Base-by-base conservation (phyloP, 495 filamentous ascomycete species). In the Aspergillus sclerotiicarbonarius region DNA sequence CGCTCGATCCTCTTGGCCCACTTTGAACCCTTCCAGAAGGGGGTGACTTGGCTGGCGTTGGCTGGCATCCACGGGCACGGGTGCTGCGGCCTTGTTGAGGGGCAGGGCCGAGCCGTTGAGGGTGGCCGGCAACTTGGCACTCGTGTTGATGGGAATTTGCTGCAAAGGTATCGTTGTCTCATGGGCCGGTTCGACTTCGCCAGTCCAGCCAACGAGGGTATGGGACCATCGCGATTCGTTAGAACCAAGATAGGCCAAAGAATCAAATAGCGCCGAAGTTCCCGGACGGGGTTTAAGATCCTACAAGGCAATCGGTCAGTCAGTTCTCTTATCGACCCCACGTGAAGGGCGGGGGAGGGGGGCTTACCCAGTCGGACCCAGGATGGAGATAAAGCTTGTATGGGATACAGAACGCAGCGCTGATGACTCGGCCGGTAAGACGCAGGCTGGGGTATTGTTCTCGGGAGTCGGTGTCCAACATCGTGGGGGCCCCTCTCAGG, bases 171-270 rank as follows among this genome's bases (percentile, higher is more conserved):
- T 15, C 56, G 67, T 69, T 16, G 54, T 53, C 25, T 83, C 76
- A 13, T 72, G 43, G 9, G 78, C 69, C 3, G 77, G 73, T 52
- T 88, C 82, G 46, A 97, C 88, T 69, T 97, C 92, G 32, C 92
- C 92, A 2, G 92, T 93, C 92, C 92, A 97, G 18, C 88, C 92
- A 49, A 97, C 87, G 1, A 96, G 78, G 0, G 87, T 91, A 73
- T 95, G 91, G 62, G 89, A 87, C 90, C 90, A 97, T 19, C 82
- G 81, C 8, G 84, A 82, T 20, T 87, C 77, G 43, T 87, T 73
- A 6, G 90, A 91, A 8, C 89, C 89, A 21, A 97, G 82, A 70
- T 92, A 87, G 16, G 87, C 84, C 64, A 97, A 88, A 31, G 90
- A 88, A 69, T 96, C 91, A 70, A 92, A 93, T 21, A 97, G 78